Base-by-base conservation (phyloP, 1,139 yeast genomes). In the Geotrichum bryndzae region DNA sequence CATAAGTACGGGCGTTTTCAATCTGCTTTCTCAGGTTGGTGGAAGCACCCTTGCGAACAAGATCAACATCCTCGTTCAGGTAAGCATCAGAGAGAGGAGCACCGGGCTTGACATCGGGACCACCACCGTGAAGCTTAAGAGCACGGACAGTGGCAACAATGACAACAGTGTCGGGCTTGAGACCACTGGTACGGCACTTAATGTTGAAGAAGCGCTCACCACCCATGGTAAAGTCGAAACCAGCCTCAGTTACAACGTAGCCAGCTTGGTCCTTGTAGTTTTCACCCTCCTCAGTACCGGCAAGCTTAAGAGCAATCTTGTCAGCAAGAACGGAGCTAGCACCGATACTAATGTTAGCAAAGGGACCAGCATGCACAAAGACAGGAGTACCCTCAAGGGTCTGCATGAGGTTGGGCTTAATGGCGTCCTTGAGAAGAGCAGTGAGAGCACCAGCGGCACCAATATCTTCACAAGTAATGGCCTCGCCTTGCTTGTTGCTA, bases 151-250 rank as follows among this genome's bases (percentile, higher is more conserved):
- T 94, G 58, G 98, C 98, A 63, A 94, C 99, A 73, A 94, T 87
- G 62, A 94, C 96, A 67, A 94, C 91, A 62, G 88, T 90, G 73
- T 94, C 97, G 31, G 99, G 99, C 48, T 81, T 80, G 65, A 92
- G 82, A 3, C 97, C 98, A 27, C 96, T 86, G 46, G 96, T 83
- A 74, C 99, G 86, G 78, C 97, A 91, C 79, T 94, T 94, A 79
- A 94, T 94, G 80, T 94, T 92, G 77, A 92, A 84, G 79, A 94
- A 94, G 74, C 98, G 84, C 79, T 94, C 99, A 74, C 98, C 98
- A 73, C 99, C 99, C 97, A 94, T 94, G 63, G 98, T 94, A 82
- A 94, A 92, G 76, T 94, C 99, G 80, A 94, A 94, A 64, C 98
- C 99, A 48, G 98, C 99, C 77, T 94, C 98, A 59, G 98, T 92